Conservation (phyloP, 371 early-diverging fungal species). For the Actinomucor elegans region DNA sequence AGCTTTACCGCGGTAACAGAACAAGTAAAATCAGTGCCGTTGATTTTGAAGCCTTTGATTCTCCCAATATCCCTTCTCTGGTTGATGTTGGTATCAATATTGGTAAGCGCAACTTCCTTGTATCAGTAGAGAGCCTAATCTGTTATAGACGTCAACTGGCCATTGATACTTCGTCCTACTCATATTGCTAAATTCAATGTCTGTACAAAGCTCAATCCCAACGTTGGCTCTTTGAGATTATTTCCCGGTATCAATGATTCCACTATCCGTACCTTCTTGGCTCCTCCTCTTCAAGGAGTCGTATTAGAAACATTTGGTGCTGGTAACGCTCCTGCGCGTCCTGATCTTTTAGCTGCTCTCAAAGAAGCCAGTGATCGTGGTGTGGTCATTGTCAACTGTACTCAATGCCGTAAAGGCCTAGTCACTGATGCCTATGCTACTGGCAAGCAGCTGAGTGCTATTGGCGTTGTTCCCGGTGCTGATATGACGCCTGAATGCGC, state of each 20-base stretch:
- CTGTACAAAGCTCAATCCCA: slow-evolving; percentile 79
- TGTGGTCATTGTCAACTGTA: slow-evolving; percentile 94
- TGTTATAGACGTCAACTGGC: slow-evolving; percentile 86
- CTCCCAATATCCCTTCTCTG: slow-evolving; percentile 89
- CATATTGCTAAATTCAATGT: slow-evolving; percentile 82
- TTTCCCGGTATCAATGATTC: slow-evolving; percentile 94
- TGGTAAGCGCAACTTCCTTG: slow-evolving; percentile 42
- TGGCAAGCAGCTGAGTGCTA: slow-evolving; percentile 77
- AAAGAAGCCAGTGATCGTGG: slow-evolving; percentile 90
- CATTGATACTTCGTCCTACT: slow-evolving; percentile 83
- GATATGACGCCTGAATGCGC: slow-evolving; percentile 99
- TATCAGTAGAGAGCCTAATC: not conserved
- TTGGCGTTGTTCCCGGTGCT: slow-evolving; percentile 93
- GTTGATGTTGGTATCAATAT: slow-evolving; percentile 94
- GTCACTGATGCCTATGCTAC: slow-evolving; percentile 93
- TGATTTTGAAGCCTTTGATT: slow-evolving; percentile 96
- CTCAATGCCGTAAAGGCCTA: slow-evolving; percentile 86
- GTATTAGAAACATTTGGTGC: slow-evolving; percentile 96
- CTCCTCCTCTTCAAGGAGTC: slow-evolving; percentile 87
- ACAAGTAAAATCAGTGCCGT: slow-evolving; percentile 92
- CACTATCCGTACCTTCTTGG: slow-evolving; percentile 85
- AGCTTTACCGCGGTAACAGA: slow-evolving; percentile 94
- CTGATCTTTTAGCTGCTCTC: slow-evolving; percentile 79
- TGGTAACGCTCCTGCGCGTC: slow-evolving; percentile 93
- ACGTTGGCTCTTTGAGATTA: slow-evolving; percentile 87